Evolutionary conservation across 768 basidiomycete species (phyloP).

Genomic region (Tricholoma flavovirens): DNA sequence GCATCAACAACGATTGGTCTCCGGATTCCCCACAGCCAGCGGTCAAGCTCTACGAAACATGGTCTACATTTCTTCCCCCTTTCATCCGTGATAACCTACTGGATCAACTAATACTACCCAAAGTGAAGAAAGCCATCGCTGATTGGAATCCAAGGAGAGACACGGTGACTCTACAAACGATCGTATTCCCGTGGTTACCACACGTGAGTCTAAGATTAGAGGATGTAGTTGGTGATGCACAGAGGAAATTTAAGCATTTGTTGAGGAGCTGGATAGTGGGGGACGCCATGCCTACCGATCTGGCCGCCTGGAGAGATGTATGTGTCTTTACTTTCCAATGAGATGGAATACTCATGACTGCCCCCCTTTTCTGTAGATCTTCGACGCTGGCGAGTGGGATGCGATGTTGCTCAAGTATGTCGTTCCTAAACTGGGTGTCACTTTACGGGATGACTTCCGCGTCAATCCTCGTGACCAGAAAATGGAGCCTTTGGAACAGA

Average conservation of each 20-base stretch:
- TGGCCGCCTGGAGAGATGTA: conserved; percentile 79
- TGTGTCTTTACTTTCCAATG: conserved; percentile 19
- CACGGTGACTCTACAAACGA: conserved; percentile 57
- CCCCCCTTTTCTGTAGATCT: conserved; percentile 45
- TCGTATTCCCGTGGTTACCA: conserved; percentile 96
- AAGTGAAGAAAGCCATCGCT: conserved; percentile 76
- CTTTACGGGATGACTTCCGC: conserved; percentile 78
- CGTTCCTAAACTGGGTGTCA: conserved; percentile 83
- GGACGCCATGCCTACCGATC: conserved; percentile 71
- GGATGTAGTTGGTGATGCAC: conserved; percentile 79
- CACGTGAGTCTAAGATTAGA: conserved; percentile 80
- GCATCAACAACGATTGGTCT: conserved; percentile 93
- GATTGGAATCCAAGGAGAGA: conserved; percentile 73
- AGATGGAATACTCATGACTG: conserved; percentile 3
- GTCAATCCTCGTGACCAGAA: conserved; percentile 90
- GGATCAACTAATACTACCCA: conserved; percentile 93
- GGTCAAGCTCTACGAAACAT: conserved; percentile 79
- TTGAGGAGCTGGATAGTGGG: conserved; percentile 69
- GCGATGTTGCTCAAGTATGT: conserved; percentile 84
- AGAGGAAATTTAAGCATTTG: conserved; percentile 75
- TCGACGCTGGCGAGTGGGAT: conserved; percentile 83
- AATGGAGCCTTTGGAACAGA: conserved; percentile 72
- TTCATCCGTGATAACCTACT: conserved; percentile 95
- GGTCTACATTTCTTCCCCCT: conserved; percentile 80
- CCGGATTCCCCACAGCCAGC: conserved; percentile 68